Evolutionary conservation across 1,284 basidiomycete genomes (phyloP).

Genomic region (Moniliophthora roreri): DNA sequence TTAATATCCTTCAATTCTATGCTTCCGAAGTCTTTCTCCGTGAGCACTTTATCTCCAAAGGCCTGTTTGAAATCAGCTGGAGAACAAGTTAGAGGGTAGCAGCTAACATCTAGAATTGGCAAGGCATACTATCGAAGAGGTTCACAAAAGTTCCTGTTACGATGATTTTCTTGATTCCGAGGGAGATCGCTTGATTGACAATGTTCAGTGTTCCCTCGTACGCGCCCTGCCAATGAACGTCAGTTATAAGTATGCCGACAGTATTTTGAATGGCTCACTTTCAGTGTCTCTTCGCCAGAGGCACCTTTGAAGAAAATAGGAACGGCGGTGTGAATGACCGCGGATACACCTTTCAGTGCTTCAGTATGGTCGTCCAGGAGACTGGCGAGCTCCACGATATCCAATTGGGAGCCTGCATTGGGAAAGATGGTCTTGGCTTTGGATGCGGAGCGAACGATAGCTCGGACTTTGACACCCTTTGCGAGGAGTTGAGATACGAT

Average conservation of each 20-base stretch:
- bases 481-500: slow-evolving; percentile 11
- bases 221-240: slow-evolving; percentile 19
- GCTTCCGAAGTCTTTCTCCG: slow-evolving; percentile 15
- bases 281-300: slow-evolving; percentile 1
- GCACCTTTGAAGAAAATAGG: slow-evolving; percentile 6
- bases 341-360: slow-evolving; percentile 9
- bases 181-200: slow-evolving; percentile 28
- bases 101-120: not conserved
- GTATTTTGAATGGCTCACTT: not conserved
- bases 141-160: slow-evolving; percentile 30
- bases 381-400: slow-evolving; percentile 5
- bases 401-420: slow-evolving; percentile 5
- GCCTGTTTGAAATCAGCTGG: slow-evolving; percentile 9
- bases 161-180: slow-evolving; percentile 31
- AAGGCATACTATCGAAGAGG: slow-evolving; percentile 23
- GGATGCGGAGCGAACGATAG: slow-evolving; percentile 3
- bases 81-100: not conserved
- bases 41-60: slow-evolving; percentile 5
- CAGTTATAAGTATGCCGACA: not conserved
- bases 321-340: slow-evolving; percentile 9
- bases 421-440: slow-evolving; percentile 9
- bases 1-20: slow-evolving; percentile 21
- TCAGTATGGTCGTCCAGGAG: slow-evolving; percentile 7
- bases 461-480: slow-evolving; percentile 2
- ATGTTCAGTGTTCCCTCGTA: slow-evolving; percentile 30